Conservation (phyloP, 192 early-diverging fungal genomes). For the Rhizophagus sp. region DNA sequence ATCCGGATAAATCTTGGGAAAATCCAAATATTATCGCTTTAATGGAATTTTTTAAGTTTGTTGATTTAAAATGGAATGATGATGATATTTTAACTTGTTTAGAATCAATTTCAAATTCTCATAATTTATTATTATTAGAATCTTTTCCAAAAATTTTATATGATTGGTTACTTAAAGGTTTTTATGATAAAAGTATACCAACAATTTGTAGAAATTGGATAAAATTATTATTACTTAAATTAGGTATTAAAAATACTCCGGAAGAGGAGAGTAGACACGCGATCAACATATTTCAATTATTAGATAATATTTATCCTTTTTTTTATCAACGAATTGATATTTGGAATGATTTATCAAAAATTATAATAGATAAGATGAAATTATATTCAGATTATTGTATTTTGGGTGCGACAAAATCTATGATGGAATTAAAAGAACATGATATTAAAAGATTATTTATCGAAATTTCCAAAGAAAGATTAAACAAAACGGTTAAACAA, state of each 20-base stretch:
- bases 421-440: not conserved
- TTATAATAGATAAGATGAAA: not conserved
- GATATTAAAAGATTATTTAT: not conserved
- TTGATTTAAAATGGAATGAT: not conserved
- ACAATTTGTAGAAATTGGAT: not conserved
- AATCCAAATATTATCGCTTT: not conserved
- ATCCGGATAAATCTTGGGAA: not conserved
- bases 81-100: not conserved
- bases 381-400: not conserved
- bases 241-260: not conserved
- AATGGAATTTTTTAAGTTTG: not conserved
- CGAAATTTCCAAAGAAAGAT: not conserved
- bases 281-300: not conserved
- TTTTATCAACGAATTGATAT: not conserved
- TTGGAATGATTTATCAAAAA: not conserved
- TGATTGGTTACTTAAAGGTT: not conserved
- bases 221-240: not conserved
- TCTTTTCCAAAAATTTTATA: not conserved
- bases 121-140: not conserved
- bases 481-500: not conserved
- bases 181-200: not conserved
- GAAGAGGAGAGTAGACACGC: not conserved
- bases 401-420: not conserved
- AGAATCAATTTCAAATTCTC: not conserved
- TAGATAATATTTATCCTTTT: not conserved